Conservation (phyloP, 495 filamentous ascomycete species). For the Podospora pseudocomata region DNA sequence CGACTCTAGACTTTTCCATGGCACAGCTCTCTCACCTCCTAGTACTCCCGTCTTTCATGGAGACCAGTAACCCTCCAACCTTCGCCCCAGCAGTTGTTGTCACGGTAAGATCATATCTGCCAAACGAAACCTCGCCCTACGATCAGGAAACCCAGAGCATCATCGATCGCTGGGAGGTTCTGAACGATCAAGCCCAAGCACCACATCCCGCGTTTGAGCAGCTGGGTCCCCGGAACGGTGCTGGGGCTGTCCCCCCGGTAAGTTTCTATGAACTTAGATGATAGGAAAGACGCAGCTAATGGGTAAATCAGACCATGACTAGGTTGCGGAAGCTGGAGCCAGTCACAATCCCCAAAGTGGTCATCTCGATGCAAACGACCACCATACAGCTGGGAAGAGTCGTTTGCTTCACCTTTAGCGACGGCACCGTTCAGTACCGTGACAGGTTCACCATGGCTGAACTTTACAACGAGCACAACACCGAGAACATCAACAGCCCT, state of each 20-base stretch:
- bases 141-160: constrained; percentile 61
- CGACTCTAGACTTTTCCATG: constrained; percentile 50
- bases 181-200: constrained; percentile 51
- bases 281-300: constrained; percentile 14
- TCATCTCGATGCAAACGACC: constrained; percentile 56
- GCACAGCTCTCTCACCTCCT: constrained; percentile 62
- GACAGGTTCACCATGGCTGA: constrained; percentile 65
- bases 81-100: constrained; percentile 60
- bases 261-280: constrained; percentile 9
- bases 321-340: constrained; percentile 65
- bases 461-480: constrained; percentile 58
- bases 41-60: constrained; percentile 57
- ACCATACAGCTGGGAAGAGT: constrained; percentile 63
- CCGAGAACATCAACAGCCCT: constrained; percentile 61
- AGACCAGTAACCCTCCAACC: constrained; percentile 39
- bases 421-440: constrained; percentile 74
- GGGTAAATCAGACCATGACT: constrained; percentile 47
- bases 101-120: constrained; percentile 65
- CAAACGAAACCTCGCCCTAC: constrained; percentile 49
- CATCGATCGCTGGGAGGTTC: constrained; percentile 75
- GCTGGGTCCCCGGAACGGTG: constrained; percentile 55
- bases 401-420: constrained; percentile 65
- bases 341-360: constrained; percentile 58
- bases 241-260: constrained; percentile 43
- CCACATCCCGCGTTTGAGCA: constrained; percentile 75